phyloP scores from a whole-genome alignment of 208 protist genomes.

The Leishmania mexicana region DNA sequence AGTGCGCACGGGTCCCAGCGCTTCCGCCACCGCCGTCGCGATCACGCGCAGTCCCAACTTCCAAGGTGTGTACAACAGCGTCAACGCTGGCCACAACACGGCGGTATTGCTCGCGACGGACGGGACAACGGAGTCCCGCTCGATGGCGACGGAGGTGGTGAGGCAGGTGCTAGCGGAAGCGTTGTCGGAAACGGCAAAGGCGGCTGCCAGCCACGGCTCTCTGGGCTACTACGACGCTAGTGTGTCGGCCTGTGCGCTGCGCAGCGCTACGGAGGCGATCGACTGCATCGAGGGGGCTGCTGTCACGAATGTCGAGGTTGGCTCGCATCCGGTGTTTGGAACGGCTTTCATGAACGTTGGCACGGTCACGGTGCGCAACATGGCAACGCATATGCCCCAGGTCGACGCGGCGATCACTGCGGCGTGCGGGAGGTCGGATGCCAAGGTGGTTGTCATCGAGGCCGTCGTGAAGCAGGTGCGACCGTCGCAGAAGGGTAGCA shows the following conservation, averaged over 20 bases:
- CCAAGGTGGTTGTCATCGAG: slow-evolving; percentile 41
- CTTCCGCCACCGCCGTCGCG: slow-evolving; percentile 4
- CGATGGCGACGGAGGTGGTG: slow-evolving; percentile 22
- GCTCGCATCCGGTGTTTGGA: slow-evolving; percentile 62
- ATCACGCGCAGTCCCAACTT: slow-evolving; percentile 11
- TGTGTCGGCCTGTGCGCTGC: slow-evolving; percentile 40
- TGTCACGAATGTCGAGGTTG: slow-evolving; percentile 34
- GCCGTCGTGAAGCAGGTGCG: slow-evolving; percentile 67
- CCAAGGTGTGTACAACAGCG: slow-evolving; percentile 26
- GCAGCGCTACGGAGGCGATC: slow-evolving; percentile 32
- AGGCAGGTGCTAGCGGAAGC: slow-evolving; percentile 31
- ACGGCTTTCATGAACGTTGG: slow-evolving; percentile 54
- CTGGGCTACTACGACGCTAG: slow-evolving; percentile 47
- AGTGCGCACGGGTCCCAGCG: slow-evolving; percentile 21
- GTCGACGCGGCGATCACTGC: slow-evolving; percentile 31
- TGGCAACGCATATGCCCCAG: slow-evolving; percentile 15
- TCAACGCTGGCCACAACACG: slow-evolving; percentile 54
- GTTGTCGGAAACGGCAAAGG: slow-evolving; percentile 28
- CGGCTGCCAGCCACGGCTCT: slow-evolving; percentile 28
- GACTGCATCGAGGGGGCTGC: slow-evolving; percentile 25
- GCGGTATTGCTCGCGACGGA: slow-evolving; percentile 41
- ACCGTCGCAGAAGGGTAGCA: slow-evolving; percentile 27
- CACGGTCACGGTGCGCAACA: slow-evolving; percentile 25
- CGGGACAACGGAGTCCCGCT: slow-evolving; percentile 21
- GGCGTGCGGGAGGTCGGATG: slow-evolving; percentile 26